A percentile compares a stretch with the other conserved stretches of the same genome.
These are phyloP conservation scores for Pterocarpus macrocarpus DNA, from an alignment of 306 rosid species.

Conservation along the genomic window DNA sequence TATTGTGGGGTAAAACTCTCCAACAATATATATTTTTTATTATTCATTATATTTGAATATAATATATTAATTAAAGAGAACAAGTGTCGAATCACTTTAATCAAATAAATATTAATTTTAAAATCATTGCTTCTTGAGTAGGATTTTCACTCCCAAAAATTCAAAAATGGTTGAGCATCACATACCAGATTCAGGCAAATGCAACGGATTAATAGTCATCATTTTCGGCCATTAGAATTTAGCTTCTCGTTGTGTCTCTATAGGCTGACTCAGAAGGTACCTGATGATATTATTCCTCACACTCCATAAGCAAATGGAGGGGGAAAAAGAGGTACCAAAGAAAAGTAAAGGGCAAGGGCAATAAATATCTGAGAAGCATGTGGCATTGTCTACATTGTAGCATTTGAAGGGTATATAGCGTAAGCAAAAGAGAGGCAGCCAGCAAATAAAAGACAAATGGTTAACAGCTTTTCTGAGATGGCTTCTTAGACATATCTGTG, in stretches of 20 bases:
- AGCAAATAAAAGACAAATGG: not conserved
- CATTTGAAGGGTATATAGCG: constrained; percentile 14
- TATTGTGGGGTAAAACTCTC: too few relatives aligned
- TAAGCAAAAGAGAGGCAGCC: constrained; percentile 18
- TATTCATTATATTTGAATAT: too few relatives aligned
- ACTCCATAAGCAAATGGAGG: not conserved
- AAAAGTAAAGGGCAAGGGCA: too few relatives aligned
- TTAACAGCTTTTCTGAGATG: constrained; percentile 28
- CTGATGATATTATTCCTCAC: constrained; percentile 17
- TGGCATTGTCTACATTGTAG: constrained; percentile 28
- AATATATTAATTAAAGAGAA: too few relatives aligned
- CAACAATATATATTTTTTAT: too few relatives aligned
- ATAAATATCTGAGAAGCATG: constrained; percentile 30
- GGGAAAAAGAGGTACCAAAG: too few relatives aligned
- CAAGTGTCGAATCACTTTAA: too few relatives aligned
- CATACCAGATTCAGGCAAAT: not conserved
- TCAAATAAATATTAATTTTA: too few relatives aligned
- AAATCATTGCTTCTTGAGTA: too few relatives aligned
- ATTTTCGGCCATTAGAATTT: not conserved
- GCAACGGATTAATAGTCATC: not conserved
- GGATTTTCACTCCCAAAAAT: too few relatives aligned
- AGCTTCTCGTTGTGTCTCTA: constrained; percentile 25
- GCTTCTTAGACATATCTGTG: constrained; percentile 38
- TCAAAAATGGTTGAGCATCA: too few relatives aligned
- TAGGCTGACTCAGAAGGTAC: constrained; percentile 5